phyloP scores from a whole-genome alignment of 2,329 filamentous ascomycete genomes.

The Epichloe baconii region DNA sequence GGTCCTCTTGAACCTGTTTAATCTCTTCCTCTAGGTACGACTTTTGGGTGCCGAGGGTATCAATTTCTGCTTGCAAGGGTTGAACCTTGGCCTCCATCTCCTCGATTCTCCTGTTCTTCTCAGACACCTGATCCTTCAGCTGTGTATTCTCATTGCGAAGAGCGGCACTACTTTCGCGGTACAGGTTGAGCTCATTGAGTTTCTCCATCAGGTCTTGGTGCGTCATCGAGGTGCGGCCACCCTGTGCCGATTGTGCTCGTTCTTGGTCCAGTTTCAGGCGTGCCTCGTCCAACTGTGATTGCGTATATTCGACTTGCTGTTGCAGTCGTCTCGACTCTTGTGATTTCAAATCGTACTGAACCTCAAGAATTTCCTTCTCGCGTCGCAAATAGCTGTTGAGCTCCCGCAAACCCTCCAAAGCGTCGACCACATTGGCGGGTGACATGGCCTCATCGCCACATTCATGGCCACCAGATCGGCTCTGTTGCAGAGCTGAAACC shows the following conservation, averaged over 20 bases:
- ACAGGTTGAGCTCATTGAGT: conserved; percentile 87
- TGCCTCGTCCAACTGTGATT: conserved; percentile 78
- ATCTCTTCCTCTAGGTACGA: conserved; percentile 78
- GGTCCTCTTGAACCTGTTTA: conserved; percentile 77
- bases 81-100: conserved; percentile 64
- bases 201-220: conserved; percentile 91
- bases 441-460: conserved; percentile 40
- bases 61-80: conserved; percentile 67
- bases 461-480: conserved; percentile 39
- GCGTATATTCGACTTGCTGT: conserved; percentile 78
- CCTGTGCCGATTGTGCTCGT: conserved; percentile 62
- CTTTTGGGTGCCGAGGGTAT: conserved; percentile 70
- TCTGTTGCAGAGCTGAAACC: conserved; percentile 67
- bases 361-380: conserved; percentile 95
- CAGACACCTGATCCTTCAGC: conserved; percentile 60
- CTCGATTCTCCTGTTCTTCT: conserved; percentile 63
- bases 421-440: conserved; percentile 40
- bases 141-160: conserved; percentile 77
- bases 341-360: conserved; percentile 82
- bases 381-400: conserved; percentile 82
- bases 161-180: conserved; percentile 87
- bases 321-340: conserved; percentile 82
- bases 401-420: conserved; percentile 69
- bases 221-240: conserved; percentile 57
- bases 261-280: conserved; percentile 86